Percentiles rank a stretch among this genome's conserved stretches.
phyloP scores from a whole-genome alignment of 1,139 yeast genomes.

The Diutina siamensis region DNA sequence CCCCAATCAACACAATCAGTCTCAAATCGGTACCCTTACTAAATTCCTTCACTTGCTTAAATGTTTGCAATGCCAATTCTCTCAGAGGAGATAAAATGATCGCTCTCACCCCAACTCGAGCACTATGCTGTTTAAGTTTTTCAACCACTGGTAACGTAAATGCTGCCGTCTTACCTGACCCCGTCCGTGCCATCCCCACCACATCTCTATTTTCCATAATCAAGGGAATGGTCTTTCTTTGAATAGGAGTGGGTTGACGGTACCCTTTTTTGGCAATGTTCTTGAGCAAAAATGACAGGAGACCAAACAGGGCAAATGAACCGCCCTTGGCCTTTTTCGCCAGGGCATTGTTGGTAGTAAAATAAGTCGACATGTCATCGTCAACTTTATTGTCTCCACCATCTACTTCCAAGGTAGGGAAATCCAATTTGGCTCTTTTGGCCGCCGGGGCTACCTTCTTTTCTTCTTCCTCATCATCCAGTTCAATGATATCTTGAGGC shows the following conservation, averaged over 20 bases:
- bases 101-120: constrained; percentile 85
- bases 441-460: constrained; percentile 13
- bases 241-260: constrained; percentile 95
- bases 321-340: constrained; percentile 67
- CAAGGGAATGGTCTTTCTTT: constrained; percentile 86
- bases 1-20: constrained; percentile 79
- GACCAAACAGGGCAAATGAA: constrained; percentile 82
- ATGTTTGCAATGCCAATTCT: constrained; percentile 88
- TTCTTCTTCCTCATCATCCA: constrained; percentile 20
- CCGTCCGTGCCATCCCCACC: constrained; percentile 99
- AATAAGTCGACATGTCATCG: constrained; percentile 31
- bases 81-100: constrained; percentile 85
- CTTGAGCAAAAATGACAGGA: constrained; percentile 56
- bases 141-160: constrained; percentile 91
- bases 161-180: constrained; percentile 98
- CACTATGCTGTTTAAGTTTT: constrained; percentile 67
- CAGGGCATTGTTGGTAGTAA: constrained; percentile 27
- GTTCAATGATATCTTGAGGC: constrained; percentile 47
- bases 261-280: constrained; percentile 81
- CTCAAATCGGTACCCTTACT: constrained; percentile 76
- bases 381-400: constrained; percentile 24
- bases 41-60: constrained; percentile 81
- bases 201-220: constrained; percentile 84
- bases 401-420: constrained; percentile 59
- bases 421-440: constrained; percentile 16